These are phyloP conservation scores for Fomitiporia mediterranea DNA, from an alignment of 1,284 basidiomycete species.

Conservation along the genomic window DNA sequence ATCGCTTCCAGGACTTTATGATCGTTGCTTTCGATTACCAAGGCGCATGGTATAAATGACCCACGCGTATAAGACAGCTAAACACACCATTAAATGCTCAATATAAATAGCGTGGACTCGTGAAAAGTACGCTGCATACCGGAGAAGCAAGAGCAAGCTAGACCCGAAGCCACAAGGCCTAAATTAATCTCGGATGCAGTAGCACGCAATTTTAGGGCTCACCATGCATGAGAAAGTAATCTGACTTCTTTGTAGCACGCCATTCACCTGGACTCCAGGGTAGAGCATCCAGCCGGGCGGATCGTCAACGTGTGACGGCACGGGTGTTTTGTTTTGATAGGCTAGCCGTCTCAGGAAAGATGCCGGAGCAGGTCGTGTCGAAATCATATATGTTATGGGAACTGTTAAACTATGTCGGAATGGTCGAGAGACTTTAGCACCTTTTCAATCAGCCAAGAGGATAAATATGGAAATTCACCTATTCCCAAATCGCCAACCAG, in stretches of 20 bases:
- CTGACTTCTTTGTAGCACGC: conserved; percentile 2
- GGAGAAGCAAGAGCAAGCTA: conserved; percentile 17
- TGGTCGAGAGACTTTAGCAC: background rate
- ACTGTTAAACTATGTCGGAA: conserved; percentile 4
- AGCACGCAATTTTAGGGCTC: background rate
- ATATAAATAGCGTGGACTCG: background rate
- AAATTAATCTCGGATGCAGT: background rate
- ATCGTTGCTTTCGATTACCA: conserved; percentile 9
- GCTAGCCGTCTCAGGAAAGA: conserved; percentile 1
- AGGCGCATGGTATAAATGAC: conserved; percentile 10
- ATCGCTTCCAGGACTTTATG: conserved; percentile 6
- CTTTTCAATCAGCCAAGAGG: background rate
- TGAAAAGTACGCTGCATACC: conserved; percentile 2
- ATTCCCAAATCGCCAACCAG: background rate
- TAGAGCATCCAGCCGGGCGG: conserved; percentile 9
- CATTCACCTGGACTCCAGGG: conserved; percentile 6
- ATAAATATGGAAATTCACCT: background rate
- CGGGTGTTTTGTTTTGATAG: background rate
- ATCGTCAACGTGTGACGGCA: background rate
- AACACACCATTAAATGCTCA: background rate
- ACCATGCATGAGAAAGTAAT: conserved; percentile 7
- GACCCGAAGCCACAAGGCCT: background rate
- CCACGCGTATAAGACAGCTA: conserved; percentile 18
- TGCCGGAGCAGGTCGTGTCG: conserved; percentile 3
- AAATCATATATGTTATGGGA: conserved; percentile 8